A percentile compares a stretch with the other conserved stretches of the same genome.
Evolutionary conservation across 1,139 yeast species (phyloP).

Genomic region (Blastobotrys arbuscula): DNA sequence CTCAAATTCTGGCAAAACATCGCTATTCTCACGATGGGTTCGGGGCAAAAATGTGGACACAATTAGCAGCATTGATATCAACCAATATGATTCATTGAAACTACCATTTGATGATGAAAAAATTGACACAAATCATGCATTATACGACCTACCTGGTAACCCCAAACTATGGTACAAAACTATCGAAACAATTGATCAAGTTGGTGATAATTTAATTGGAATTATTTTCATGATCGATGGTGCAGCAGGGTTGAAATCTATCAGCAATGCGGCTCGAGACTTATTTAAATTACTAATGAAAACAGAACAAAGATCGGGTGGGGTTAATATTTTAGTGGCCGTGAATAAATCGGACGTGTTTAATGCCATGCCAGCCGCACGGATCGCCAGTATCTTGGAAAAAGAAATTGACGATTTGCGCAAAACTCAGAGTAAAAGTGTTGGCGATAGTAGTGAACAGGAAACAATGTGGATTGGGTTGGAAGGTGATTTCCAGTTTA

Average conservation of each 20-base stretch:
- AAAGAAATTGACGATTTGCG: constrained; percentile 57
- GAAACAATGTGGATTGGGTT: constrained; percentile 41
- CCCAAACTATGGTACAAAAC: constrained; percentile 50
- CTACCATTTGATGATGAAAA: constrained; percentile 33
- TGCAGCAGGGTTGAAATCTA: constrained; percentile 29
- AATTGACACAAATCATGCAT: constrained; percentile 32
- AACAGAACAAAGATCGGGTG: constrained; percentile 36
- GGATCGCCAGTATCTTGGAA: constrained; percentile 56
- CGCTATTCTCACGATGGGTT: constrained; percentile 43
- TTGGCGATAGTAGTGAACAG: constrained; percentile 36
- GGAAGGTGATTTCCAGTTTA: constrained; percentile 49
- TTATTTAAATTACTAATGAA: constrained; percentile 30
- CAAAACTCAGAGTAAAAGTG: constrained; percentile 39
- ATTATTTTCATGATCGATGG: constrained; percentile 59
- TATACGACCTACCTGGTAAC: constrained; percentile 86
- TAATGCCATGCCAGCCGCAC: constrained; percentile 65
- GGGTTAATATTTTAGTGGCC: constrained; percentile 67
- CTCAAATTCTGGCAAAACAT: constrained; percentile 69
- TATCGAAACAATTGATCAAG: constrained; percentile 19
- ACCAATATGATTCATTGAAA: constrained; percentile 32
- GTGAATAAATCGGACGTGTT: constrained; percentile 51
- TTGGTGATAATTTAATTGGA: constrained; percentile 43
- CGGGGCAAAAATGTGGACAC: constrained; percentile 32
- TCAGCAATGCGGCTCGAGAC: constrained; percentile 31
- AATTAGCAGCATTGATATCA: constrained; percentile 46